Base-by-base conservation (phyloP, 441 rosid species). In the Brassica hybrid region DNA sequence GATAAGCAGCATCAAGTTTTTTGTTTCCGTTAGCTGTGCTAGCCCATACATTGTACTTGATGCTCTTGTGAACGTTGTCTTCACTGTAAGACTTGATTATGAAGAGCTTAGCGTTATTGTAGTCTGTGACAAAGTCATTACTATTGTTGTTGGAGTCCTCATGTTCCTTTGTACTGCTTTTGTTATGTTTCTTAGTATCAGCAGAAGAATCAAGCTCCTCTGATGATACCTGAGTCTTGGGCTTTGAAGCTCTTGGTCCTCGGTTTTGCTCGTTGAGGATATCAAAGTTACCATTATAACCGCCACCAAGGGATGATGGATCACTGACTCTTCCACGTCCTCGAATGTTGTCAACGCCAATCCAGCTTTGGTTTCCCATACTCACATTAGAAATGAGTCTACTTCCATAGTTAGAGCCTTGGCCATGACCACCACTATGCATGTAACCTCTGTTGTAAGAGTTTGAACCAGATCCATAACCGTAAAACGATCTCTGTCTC, bases 41-140 rank as follows among this genome's bases (percentile, higher is more conserved):
- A 48, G 93, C 93, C 93, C 93, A 89, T 36, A 89, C 86, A 41
- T 82, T 80, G 66, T 89, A 89, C 69, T 89, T 89, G 66, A 89
- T 83, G 76, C 93, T 89, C 85, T 89, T 89, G 79, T 89, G 93
- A 65, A 89, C 89, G 83, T 89, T 85, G 84, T 89, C 93, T 75
- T 89, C 93, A 50, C 93, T 89, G 82, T 89, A 89, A 0, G 93
- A 89, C 84, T 89, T 89, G 74, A 89, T 89, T 50, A 89, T 83
- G 69, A 89, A 89, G 73, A 89, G 79, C 81, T 81, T 89, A 7
- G 93, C 91, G 75, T 86, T 75, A 59, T 74, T 48, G 79, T 87
- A 84, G 52, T 85, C 88, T 1, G 85, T 80, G 41, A 77, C 67
- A 65, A 89, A 89, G 16, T 89, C 88, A 21, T 10, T n/a, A n/a